Base-by-base conservation (phyloP, 257 asterid species). In the Pogostemon cablin region DNA sequence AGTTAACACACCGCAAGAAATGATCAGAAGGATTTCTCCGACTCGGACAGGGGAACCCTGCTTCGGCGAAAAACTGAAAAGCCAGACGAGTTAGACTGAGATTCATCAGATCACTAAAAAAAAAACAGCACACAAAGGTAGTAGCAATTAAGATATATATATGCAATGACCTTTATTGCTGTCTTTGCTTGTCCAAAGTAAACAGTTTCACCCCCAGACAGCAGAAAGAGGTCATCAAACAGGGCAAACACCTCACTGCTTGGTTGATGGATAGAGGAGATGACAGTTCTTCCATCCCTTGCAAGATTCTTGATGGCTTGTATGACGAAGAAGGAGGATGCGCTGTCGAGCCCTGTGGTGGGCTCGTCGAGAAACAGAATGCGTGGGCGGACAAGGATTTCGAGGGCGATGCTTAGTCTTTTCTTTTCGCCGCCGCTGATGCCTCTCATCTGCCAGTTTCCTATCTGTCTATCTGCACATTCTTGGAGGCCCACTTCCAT, bases 1-100 rank as follows among this genome's bases (percentile, higher is more conserved):
- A 86, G 78, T 95, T 95, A 47, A 95, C 71, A 57, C 99, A 95
- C 7, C 98, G 88, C 44, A 95, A 80, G 86, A 95, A 95, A 80
- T 95, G 99, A 55, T 95, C 99, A 0, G 99, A 95, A 2, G 99
- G 99, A 67, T 91, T 95, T 70, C 96, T 86, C 79, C 95, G 81
- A 73, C 95, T 89, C 1, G 99, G 96, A 83, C 99, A 95, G 9
- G 98, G 96, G 55, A 89, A 95, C 4, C 99, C 99, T n/a, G 99
- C 92, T 67, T 95, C 99, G 4, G 90, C 95, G 49, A 91, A 95
- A 73, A 95, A 95, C 99, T 93, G 83, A 42, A 68, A 70, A 65
- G 69, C 5, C 42, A 25, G 32, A 25, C 32, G 32, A 25, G 32
- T 25, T 25, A 25, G 32, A 25, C 32, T 25, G 32, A 25, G 32